Evolutionary conservation across 257 asterid species (phyloP).

Genomic region (Solanum medicagineum): DNA sequence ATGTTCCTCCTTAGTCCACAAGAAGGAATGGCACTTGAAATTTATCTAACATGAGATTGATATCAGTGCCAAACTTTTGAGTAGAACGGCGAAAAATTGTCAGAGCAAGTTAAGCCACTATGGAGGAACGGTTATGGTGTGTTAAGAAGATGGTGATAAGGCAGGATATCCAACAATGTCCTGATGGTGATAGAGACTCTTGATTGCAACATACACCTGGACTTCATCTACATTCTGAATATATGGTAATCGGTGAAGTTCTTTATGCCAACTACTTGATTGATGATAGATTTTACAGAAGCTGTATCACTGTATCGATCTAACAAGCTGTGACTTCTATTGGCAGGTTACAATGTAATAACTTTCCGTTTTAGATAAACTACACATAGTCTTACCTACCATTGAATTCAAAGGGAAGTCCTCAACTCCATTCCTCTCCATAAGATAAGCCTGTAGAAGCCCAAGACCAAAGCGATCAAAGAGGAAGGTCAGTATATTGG

Average conservation of each 20-base stretch:
- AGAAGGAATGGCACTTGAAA: neutral
- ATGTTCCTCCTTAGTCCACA: neutral
- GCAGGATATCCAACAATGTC: neutral
- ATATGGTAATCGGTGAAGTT: too few relatives aligned
- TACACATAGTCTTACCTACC: constrained; percentile 64
- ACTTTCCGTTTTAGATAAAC: neutral
- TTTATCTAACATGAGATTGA: neutral
- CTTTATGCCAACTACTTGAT: neutral
- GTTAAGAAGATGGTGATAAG: neutral
- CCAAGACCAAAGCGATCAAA: constrained; percentile 61
- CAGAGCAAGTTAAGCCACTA: neutral
- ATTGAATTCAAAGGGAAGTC: constrained; percentile 70
- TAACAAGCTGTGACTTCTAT: neutral
- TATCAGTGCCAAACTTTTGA: neutral
- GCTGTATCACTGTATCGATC: neutral
- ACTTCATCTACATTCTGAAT: neutral
- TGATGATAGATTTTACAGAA: neutral
- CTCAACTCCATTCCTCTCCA: constrained; percentile 36
- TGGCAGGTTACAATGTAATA: neutral
- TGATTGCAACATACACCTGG: neutral
- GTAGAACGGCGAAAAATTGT: neutral
- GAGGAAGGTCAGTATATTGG: constrained; percentile 50
- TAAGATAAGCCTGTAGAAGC: constrained; percentile 54
- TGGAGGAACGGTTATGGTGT: neutral
- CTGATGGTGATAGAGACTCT: neutral